Evolutionary conservation across 2,329 filamentous ascomycete species (phyloP).

Genomic region (Sporothrix pallida): DNA sequence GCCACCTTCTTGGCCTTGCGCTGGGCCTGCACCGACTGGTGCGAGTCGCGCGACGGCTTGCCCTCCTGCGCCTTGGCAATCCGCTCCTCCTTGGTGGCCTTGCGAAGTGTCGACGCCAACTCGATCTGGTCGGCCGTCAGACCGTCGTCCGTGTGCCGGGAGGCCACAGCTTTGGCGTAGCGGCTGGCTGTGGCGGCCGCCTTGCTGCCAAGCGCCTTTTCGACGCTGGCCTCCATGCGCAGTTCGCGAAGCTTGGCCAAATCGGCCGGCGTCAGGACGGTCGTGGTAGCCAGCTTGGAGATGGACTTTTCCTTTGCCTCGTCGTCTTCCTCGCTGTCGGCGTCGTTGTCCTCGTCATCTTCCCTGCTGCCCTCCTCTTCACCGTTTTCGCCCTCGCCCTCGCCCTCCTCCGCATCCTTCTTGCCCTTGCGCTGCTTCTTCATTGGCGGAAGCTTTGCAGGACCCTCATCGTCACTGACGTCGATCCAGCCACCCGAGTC

Average conservation of each 20-base stretch:
- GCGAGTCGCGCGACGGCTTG: conserved; percentile 76
- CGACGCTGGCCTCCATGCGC: conserved; percentile 72
- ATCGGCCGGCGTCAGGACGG: conserved; percentile 93
- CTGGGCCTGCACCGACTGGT: conserved; percentile 84
- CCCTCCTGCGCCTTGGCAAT: conserved; percentile 82
- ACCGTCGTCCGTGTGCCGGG: conserved; percentile 81
- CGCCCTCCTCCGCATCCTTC: conserved; percentile 43
- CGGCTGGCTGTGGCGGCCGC: conserved; percentile 45
- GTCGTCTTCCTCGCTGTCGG: conserved; percentile 52
- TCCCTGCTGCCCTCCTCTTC: conserved; percentile 47
- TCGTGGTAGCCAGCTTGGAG: conserved; percentile 84
- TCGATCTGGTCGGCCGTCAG: conserved; percentile 92
- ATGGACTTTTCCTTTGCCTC: conserved; percentile 53
- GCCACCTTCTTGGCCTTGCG: conserved; percentile 85
- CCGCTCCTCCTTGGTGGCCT: conserved; percentile 87
- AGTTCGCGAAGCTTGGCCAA: conserved; percentile 93
- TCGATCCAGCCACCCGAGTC: conserved; percentile 93
- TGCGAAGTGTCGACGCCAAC: conserved; percentile 79
- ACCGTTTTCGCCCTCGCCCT: conserved; percentile 51
- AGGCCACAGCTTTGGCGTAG: conserved; percentile 55
- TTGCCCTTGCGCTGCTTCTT: conserved; percentile 62
- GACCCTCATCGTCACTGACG: conserved; percentile 81
- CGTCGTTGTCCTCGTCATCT: conserved; percentile 63
- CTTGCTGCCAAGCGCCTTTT: conserved; percentile 61
- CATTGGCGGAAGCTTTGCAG: conserved; percentile 68